These are phyloP conservation scores for Fusarium xylarioides DNA, from an alignment of 2,329 filamentous ascomycete species.

Conservation along the genomic window DNA sequence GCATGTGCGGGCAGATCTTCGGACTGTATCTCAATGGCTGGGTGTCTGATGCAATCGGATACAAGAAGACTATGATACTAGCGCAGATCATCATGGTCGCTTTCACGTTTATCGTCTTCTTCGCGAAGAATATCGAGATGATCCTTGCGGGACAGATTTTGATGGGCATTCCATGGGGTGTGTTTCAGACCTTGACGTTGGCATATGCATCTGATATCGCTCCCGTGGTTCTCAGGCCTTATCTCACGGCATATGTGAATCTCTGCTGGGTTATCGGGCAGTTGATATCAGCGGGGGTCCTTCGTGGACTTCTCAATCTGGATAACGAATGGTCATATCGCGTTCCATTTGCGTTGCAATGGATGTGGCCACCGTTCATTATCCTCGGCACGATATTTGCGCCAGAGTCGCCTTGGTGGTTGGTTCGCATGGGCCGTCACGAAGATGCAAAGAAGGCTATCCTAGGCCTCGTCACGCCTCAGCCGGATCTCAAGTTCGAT, in stretches of 20 bases:
- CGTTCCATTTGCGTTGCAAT: constrained; percentile 60
- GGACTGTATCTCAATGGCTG: constrained; percentile 70
- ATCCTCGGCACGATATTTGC: constrained; percentile 54
- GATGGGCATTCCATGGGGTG: constrained; percentile 64
- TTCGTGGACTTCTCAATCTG: constrained; percentile 52
- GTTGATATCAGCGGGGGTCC: constrained; percentile 53
- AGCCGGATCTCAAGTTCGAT: constrained; percentile 29
- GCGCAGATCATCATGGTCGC: constrained; percentile 59
- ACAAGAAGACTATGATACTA: constrained; percentile 66
- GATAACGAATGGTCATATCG: constrained; percentile 56
- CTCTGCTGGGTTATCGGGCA: constrained; percentile 62
- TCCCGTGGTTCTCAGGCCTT: constrained; percentile 62
- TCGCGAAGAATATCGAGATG: constrained; percentile 61
- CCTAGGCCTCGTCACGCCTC: constrained; percentile 40
- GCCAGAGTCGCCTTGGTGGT: constrained; percentile 61
- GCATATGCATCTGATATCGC: constrained; percentile 75
- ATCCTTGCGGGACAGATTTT: constrained; percentile 66
- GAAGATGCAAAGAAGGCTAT: constrained; percentile 30
- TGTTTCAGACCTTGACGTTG: constrained; percentile 62
- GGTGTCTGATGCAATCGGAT: constrained; percentile 68
- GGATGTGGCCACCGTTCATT: constrained; percentile 58
- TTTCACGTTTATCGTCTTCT: constrained; percentile 70
- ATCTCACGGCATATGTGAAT: constrained; percentile 59
- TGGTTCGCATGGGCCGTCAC: constrained; percentile 46
- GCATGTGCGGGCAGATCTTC: constrained; percentile 67